Evolutionary conservation across 768 basidiomycete genomes (phyloP).

Genomic region (Suillus ampliporus): DNA sequence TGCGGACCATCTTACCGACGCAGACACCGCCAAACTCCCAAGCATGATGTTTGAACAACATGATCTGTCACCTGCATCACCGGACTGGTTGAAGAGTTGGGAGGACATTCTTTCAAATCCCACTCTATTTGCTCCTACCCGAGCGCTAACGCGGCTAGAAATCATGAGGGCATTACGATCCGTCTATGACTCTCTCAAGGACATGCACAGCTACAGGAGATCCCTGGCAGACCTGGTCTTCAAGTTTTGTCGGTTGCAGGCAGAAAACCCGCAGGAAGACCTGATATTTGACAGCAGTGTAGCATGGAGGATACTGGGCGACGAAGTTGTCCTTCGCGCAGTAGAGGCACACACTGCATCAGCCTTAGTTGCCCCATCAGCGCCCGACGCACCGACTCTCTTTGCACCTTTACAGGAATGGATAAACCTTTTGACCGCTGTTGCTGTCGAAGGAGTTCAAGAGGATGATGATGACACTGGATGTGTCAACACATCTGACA

Average conservation of each 20-base stretch:
- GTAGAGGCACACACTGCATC: conserved; percentile 42
- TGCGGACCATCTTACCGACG: conserved; percentile 71
- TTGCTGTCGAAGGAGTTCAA: conserved; percentile 41
- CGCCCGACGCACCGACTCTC: conserved; percentile 24
- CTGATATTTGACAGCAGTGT: conserved; percentile 29
- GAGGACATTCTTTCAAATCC: conserved; percentile 56
- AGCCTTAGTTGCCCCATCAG: conserved; percentile 6
- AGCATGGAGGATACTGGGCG: conserved; percentile 66
- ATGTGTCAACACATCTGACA: conserved; percentile 45
- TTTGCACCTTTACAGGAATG: conserved; percentile 26
- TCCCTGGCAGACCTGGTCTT: conserved; percentile 60
- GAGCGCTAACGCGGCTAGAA: conserved; percentile 59
- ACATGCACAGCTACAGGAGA: conserved; percentile 69
- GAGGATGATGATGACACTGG: conserved; percentile 50
- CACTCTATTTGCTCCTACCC: conserved; percentile 44
- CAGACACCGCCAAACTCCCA: conserved; percentile 67
- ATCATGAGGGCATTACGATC: conserved; percentile 61
- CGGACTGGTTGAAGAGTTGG: conserved; percentile 78
- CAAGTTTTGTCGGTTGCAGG: conserved; percentile 50
- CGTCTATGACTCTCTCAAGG: conserved; percentile 70
- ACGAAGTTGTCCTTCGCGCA: conserved; percentile 66
- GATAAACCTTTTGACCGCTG: conserved; percentile 49
- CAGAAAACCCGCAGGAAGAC: conserved; percentile 31
- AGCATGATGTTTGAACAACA: conserved; percentile 68
- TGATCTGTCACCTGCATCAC: conserved; percentile 71